A percentile compares a stretch with the other conserved stretches of the same genome.
These are phyloP conservation scores for Cordyceps fumosorosea DNA, from an alignment of 2,329 filamentous ascomycete genomes.

Conservation along the genomic window DNA sequence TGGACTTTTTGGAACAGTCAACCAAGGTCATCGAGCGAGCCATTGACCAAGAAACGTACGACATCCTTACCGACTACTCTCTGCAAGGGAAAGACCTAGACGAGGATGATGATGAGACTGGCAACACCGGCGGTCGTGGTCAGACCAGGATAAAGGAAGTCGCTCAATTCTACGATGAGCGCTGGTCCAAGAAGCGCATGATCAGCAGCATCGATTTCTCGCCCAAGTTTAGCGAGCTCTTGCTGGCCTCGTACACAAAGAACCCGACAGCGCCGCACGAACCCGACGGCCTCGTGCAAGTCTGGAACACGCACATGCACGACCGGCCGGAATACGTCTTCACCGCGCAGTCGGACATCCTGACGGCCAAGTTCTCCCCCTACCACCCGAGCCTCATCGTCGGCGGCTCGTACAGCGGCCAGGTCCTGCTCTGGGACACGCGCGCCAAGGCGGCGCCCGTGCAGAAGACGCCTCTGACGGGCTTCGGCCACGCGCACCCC, in stretches of 20 bases:
- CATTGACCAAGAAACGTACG: constrained; percentile 83
- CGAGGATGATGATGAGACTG: constrained; percentile 74
- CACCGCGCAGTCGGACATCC: constrained; percentile 89
- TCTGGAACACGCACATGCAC: constrained; percentile 95
- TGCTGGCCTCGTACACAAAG: constrained; percentile 94
- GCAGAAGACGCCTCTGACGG: constrained; percentile 91
- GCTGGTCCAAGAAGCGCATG: constrained; percentile 97
- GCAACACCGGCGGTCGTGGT: constrained; percentile 63
- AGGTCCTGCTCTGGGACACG: constrained; percentile 95
- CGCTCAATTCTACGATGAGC: constrained; percentile 87
- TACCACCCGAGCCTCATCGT: constrained; percentile 96
- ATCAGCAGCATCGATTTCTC: constrained; percentile 94
- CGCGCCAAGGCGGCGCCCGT: constrained; percentile 83
- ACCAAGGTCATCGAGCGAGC: constrained; percentile 96
- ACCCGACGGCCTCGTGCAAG: constrained; percentile 85
- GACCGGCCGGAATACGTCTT: constrained; percentile 95
- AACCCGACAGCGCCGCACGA: constrained; percentile 92
- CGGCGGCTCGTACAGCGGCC: constrained; percentile 92
- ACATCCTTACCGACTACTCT: constrained; percentile 91
- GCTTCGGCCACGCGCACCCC: constrained; percentile 91
- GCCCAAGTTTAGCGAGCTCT: constrained; percentile 85
- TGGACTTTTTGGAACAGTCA: constrained; percentile 90
- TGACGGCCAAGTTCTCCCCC: constrained; percentile 95
- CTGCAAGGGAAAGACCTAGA: constrained; percentile 68
- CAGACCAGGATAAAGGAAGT: constrained; percentile 77